Percentiles rank a stretch among this genome's conserved stretches.
phyloP scores from a whole-genome alignment of 2,329 filamentous ascomycete species.

The Cordyceps pruinosa region DNA sequence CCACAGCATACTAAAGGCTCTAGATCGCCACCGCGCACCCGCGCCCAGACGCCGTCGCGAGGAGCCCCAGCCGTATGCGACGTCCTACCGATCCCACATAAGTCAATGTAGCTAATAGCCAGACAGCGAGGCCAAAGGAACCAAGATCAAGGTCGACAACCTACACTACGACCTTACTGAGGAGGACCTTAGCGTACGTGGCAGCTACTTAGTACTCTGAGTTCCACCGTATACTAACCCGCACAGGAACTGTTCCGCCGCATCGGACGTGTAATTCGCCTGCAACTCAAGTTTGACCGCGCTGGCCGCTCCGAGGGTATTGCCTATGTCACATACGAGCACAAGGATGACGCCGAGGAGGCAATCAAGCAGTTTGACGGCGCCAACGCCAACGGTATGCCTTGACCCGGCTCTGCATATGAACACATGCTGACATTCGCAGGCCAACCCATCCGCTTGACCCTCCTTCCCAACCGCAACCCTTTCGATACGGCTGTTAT shows the following conservation, averaged over 20 bases:
- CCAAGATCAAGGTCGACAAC: slow-evolving; percentile 79
- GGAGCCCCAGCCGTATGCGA: slow-evolving; percentile 35
- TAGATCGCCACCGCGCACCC: slow-evolving; percentile 35
- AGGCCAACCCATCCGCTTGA: slow-evolving; percentile 75
- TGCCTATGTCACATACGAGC: slow-evolving; percentile 76
- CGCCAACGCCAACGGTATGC: slow-evolving; percentile 73
- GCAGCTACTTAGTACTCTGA: neutral
- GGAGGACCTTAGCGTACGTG: slow-evolving; percentile 66
- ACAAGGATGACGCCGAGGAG: slow-evolving; percentile 60
- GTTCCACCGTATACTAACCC: neutral
- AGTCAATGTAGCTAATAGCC: slow-evolving; percentile 15
- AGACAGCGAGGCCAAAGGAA: slow-evolving; percentile 46
- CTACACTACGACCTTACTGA: slow-evolving; percentile 87
- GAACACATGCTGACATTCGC: neutral
- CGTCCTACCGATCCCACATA: neutral
- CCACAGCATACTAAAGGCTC: slow-evolving; percentile 19
- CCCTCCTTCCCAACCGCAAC: slow-evolving; percentile 54
- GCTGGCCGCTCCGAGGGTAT: slow-evolving; percentile 81
- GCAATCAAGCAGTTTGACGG: slow-evolving; percentile 80
- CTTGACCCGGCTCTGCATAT: neutral
- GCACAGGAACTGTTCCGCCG: slow-evolving; percentile 69
- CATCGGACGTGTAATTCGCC: slow-evolving; percentile 64
- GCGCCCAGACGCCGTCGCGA: slow-evolving; percentile 37
- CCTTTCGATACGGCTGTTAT: slow-evolving; percentile 50
- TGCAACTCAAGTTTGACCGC: slow-evolving; percentile 76